A percentile compares a stretch with the other conserved stretches of the same genome.
phyloP scores from a whole-genome alignment of 192 early-diverging fungal genomes.

The Chytriomyces sp. region DNA sequence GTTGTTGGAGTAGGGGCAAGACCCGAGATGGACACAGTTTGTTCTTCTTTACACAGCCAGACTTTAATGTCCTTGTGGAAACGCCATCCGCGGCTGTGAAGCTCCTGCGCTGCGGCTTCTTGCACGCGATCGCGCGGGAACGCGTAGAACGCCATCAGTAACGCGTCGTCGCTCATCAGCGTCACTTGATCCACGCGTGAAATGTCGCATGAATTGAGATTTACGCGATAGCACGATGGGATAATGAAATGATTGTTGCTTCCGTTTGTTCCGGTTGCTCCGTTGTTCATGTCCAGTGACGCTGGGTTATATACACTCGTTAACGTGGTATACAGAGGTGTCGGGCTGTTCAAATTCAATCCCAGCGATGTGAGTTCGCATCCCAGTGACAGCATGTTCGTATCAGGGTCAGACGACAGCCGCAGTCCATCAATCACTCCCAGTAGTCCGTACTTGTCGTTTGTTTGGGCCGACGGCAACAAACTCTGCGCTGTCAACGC shows the following conservation, averaged over 20 bases:
- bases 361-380: constrained; percentile 88
- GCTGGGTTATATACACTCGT: constrained; percentile 87
- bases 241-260: constrained; percentile 67
- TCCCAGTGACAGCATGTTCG: constrained; percentile 84
- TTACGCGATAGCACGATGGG: constrained; percentile 76
- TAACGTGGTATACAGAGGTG: constrained; percentile 81
- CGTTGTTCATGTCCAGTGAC: constrained; percentile 58
- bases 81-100: constrained; percentile 92
- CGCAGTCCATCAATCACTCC: constrained; percentile 88
- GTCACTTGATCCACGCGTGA: constrained; percentile 71
- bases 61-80: constrained; percentile 93
- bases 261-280: neutral
- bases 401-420: constrained; percentile 71
- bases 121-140: constrained; percentile 90
- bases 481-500: constrained; percentile 2
- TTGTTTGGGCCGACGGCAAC: constrained; percentile 26
- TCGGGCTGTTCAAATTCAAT: constrained; percentile 54
- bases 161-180: constrained; percentile 84
- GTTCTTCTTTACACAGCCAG: constrained; percentile 88
- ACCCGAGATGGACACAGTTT: neutral
- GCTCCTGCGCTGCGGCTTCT: constrained; percentile 92
- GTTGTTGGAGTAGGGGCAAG: no score
- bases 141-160: constrained; percentile 98
- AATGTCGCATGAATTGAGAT: constrained; percentile 16
- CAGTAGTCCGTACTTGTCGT: constrained; percentile 79